Percentiles rank a stretch among this genome's conserved stretches.
Conservation (phyloP, 345 rosid genomes). For the Abelmoschus esculentus region DNA sequence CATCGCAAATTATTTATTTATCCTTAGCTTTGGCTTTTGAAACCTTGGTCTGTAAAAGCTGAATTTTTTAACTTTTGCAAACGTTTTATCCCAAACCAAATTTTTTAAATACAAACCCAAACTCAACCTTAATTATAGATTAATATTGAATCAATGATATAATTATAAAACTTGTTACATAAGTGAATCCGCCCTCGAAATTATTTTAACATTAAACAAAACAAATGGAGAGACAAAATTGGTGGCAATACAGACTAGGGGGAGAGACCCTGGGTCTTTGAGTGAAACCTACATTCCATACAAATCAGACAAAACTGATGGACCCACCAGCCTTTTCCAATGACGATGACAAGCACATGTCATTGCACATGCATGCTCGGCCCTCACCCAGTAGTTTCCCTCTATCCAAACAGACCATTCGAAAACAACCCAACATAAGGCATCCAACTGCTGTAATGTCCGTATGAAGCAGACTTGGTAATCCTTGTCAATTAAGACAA, state of each 20-base stretch:
- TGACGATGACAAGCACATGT: slow-evolving; percentile 19
- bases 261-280: neutral
- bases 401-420: neutral
- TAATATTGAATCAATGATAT: too few relatives aligned
- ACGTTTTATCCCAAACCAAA: too few relatives aligned
- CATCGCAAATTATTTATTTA: too few relatives aligned
- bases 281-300: slow-evolving; percentile 34
- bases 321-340: slow-evolving; percentile 7
- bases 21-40: too few relatives aligned
- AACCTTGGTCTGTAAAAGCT: too few relatives aligned
- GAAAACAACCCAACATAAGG: slow-evolving; percentile 17
- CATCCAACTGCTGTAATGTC: slow-evolving; percentile 1
- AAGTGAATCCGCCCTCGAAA: too few relatives aligned
- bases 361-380: slow-evolving; percentile 11
- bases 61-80: too few relatives aligned
- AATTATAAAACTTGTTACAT: too few relatives aligned
- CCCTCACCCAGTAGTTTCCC: neutral
- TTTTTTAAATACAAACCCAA: too few relatives aligned
- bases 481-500: too few relatives aligned
- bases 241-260: neutral
- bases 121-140: too few relatives aligned
- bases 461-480: neutral
- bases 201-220: slow-evolving; percentile 11
- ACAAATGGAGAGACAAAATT: neutral
- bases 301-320: slow-evolving; percentile 26